phyloP scores from a whole-genome alignment of 2,329 filamentous ascomycete genomes.

The Sordariomycetes sp. region DNA sequence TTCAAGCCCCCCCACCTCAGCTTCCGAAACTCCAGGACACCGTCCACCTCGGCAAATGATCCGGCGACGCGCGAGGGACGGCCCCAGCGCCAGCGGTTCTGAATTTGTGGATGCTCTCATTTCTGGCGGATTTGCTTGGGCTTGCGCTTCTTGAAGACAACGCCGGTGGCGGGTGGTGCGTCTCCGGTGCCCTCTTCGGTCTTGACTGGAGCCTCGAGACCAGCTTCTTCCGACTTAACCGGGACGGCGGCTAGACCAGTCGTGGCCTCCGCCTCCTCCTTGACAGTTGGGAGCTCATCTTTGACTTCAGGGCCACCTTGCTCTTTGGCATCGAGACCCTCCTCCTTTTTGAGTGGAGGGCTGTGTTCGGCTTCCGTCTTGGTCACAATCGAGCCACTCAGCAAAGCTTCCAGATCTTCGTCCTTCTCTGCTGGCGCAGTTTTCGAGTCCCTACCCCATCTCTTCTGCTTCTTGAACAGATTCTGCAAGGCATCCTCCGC shows the following conservation, averaged over 20 bases:
- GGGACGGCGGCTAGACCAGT: conserved; percentile 7
- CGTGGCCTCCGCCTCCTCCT: conserved; percentile 19
- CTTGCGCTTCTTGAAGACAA: conserved; percentile 77
- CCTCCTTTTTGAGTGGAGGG: not conserved
- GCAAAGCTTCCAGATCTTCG: conserved; percentile 53
- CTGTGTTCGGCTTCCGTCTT: conserved; percentile 12
- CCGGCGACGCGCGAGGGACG: too few relatives aligned
- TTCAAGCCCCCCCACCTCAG: too few relatives aligned
- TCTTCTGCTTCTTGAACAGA: conserved; percentile 49
- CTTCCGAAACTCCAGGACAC: too few relatives aligned
- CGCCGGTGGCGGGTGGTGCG: conserved; percentile 28
- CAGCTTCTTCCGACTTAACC: conserved; percentile 32
- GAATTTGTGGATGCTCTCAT: too few relatives aligned
- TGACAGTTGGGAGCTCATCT: conserved; percentile 20
- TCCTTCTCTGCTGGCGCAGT: conserved; percentile 35
- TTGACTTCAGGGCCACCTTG: conserved; percentile 24
- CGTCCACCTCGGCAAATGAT: too few relatives aligned
- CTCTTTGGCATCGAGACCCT: conserved; percentile 7
- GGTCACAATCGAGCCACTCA: conserved; percentile 26
- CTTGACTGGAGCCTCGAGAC: conserved; percentile 12
- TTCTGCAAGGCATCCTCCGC: conserved; percentile 49
- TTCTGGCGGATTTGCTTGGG: conserved; percentile 32
- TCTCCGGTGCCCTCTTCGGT: conserved; percentile 8
- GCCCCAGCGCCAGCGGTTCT: too few relatives aligned
- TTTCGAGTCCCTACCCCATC: conserved; percentile 45